A percentile compares a stretch with the other conserved stretches of the same genome.
Evolutionary conservation across 768 basidiomycete genomes (phyloP).

Genomic region (Tulasnella sp.): DNA sequence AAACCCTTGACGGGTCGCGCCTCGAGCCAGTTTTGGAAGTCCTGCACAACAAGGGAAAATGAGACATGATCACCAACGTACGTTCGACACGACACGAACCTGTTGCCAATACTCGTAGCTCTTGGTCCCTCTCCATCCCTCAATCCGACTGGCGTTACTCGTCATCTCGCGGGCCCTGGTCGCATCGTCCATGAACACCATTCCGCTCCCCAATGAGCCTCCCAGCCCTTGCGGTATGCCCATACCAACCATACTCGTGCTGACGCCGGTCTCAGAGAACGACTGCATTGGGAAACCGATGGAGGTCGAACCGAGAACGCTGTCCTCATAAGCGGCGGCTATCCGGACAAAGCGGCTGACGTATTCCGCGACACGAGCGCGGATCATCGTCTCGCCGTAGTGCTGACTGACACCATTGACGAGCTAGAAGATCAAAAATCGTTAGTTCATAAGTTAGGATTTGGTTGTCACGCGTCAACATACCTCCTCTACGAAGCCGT

Average conservation of each 20-base stretch:
- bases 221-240: constrained; percentile 28
- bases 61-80: neutral
- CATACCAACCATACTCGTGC: constrained; percentile 24
- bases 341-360: constrained; percentile 76
- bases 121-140: constrained; percentile 82
- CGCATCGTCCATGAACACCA: constrained; percentile 63
- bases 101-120: constrained; percentile 61
- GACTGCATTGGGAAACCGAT: constrained; percentile 57
- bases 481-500: constrained; percentile 87
- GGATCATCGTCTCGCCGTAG: constrained; percentile 80
- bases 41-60: constrained; percentile 34
- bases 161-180: constrained; percentile 56
- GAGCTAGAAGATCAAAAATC: constrained; percentile 39
- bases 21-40: constrained; percentile 46
- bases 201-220: constrained; percentile 66
- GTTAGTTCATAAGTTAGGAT: neutral
- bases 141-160: constrained; percentile 72
- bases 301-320: constrained; percentile 48
- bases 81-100: constrained; percentile 34
- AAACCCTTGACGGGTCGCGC: constrained; percentile 60
- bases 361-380: constrained; percentile 84
- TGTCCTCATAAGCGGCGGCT: constrained; percentile 85
- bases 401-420: constrained; percentile 76
- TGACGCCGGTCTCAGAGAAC: constrained; percentile 27
- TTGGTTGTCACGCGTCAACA: constrained; percentile 24